Conservation (phyloP, 805 yeast species). For the Cyberlindnera amylophila region DNA sequence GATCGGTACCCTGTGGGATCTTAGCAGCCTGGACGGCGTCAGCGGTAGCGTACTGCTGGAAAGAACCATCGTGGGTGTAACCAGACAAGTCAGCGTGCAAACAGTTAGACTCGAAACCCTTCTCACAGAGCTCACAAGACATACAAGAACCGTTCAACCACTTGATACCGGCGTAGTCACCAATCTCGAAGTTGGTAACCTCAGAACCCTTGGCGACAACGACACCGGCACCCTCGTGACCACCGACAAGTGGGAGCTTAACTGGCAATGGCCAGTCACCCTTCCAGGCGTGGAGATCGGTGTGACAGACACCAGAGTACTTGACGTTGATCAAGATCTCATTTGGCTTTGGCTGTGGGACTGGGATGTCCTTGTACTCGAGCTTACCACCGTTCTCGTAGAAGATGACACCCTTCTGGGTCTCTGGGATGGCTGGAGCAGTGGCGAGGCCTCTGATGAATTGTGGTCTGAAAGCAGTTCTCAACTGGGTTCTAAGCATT, state of each 20-base stretch:
- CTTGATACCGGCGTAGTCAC: slow-evolving; percentile 80
- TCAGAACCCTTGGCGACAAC: slow-evolving; percentile 73
- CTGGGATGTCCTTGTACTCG: slow-evolving; percentile 69
- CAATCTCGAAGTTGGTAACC: slow-evolving; percentile 68
- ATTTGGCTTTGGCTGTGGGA: slow-evolving; percentile 72
- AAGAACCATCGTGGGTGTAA: slow-evolving; percentile 86
- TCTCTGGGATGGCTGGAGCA: slow-evolving; percentile 46
- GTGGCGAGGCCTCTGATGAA: slow-evolving; percentile 25
- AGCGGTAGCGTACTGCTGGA: slow-evolving; percentile 88
- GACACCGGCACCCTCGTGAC: slow-evolving; percentile 88
- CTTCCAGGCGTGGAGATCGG: slow-evolving; percentile 91
- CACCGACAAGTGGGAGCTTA: slow-evolving; percentile 77
- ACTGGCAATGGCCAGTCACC: slow-evolving; percentile 88
- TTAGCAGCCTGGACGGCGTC: slow-evolving; percentile 84
- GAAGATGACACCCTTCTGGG: slow-evolving; percentile 70
- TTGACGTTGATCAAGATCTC: slow-evolving; percentile 78
- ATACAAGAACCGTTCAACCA: slow-evolving; percentile 81
- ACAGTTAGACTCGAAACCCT: slow-evolving; percentile 68
- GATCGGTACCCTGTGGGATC: slow-evolving; percentile 69
- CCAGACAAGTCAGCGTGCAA: slow-evolving; percentile 71
- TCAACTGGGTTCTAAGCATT: slow-evolving; percentile 27
- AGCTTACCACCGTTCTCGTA: slow-evolving; percentile 63
- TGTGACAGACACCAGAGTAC: slow-evolving; percentile 92
- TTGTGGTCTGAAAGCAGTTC: slow-evolving; percentile 15
- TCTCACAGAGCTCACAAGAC: slow-evolving; percentile 71